A percentile compares a stretch with the other conserved stretches of the same genome.
Evolutionary conservation across 495 filamentous ascomycete genomes (phyloP).

Genomic region (Xylaria sp.): DNA sequence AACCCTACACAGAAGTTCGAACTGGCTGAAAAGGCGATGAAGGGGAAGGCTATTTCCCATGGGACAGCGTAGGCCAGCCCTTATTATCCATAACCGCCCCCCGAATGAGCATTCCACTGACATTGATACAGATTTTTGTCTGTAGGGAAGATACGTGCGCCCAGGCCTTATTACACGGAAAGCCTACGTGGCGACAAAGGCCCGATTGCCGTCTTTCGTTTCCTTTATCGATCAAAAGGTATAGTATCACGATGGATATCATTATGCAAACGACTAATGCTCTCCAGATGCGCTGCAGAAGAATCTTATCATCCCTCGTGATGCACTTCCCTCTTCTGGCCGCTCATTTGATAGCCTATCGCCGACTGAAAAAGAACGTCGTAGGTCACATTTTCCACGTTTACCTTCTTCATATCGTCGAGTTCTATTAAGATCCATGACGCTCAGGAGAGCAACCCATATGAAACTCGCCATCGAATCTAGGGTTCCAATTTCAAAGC

Average conservation of each 20-base stretch:
- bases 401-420: not conserved
- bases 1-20: slow-evolving; percentile 12
- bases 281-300: slow-evolving; percentile 34
- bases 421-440: not conserved
- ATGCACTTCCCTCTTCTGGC: slow-evolving; percentile 17
- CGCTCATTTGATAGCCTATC: slow-evolving; percentile 27
- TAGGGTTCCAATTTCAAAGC: not conserved
- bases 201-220: slow-evolving; percentile 33
- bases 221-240: slow-evolving; percentile 41
- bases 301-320: slow-evolving; percentile 38
- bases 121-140: slow-evolving; percentile 22
- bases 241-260: not conserved
- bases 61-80: slow-evolving; percentile 30
- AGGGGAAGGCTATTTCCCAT: slow-evolving; percentile 38
- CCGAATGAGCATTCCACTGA: not conserved
- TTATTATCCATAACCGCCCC: not conserved
- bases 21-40: slow-evolving; percentile 34
- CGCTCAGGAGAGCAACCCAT: not conserved
- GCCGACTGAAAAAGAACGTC: slow-evolving; percentile 31
- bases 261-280: not conserved
- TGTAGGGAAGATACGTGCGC: not conserved
- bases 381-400: not conserved
- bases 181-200: not conserved
- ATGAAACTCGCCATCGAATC: not conserved
- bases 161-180: not conserved